Percentiles rank a stretch among this genome's conserved stretches.
Conservation (phyloP, 1,284 basidiomycete genomes). For the Pyrrhoderma lamaoense region DNA sequence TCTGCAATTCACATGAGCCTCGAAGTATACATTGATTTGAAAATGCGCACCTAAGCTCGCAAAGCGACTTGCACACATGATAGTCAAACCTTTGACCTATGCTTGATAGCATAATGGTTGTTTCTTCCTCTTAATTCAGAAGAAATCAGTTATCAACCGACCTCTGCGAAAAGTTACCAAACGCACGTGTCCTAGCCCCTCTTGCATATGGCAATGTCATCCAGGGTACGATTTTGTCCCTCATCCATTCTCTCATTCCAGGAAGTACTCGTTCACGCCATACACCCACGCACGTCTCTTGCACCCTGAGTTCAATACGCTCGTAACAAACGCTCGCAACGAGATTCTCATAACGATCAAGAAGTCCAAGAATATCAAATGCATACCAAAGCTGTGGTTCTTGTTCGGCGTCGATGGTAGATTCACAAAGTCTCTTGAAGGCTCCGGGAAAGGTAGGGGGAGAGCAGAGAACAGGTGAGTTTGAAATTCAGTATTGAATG, state of each 20-base stretch:
- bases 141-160: constrained; percentile 3
- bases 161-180: not conserved
- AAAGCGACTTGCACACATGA: constrained; percentile 83
- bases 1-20: constrained; percentile 33
- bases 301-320: constrained; percentile 69
- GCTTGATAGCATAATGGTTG: constrained; percentile 63
- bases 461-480: constrained; percentile 61
- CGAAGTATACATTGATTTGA: constrained; percentile 12
- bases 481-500: constrained; percentile 62
- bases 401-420: constrained; percentile 41
- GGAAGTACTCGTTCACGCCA: constrained; percentile 67
- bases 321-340: constrained; percentile 80
- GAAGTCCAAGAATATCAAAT: constrained; percentile 68
- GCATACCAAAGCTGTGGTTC: constrained; percentile 42
- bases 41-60: constrained; percentile 61
- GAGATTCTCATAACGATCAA: constrained; percentile 80
- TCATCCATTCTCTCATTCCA: constrained; percentile 65
- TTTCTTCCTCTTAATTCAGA: constrained; percentile 52
- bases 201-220: constrained; percentile 73
- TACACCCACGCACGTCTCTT: constrained; percentile 55
- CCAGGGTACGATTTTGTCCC: constrained; percentile 74
- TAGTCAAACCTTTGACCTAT: constrained; percentile 87
- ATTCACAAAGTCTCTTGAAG: constrained; percentile 55
- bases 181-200: constrained; percentile 49
- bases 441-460: constrained; percentile 57